Percentiles rank a stretch among this genome's conserved stretches.
Evolutionary conservation across 164 flowering plant species (phyloP).

Genomic region (Stephania yunnanensis): DNA sequence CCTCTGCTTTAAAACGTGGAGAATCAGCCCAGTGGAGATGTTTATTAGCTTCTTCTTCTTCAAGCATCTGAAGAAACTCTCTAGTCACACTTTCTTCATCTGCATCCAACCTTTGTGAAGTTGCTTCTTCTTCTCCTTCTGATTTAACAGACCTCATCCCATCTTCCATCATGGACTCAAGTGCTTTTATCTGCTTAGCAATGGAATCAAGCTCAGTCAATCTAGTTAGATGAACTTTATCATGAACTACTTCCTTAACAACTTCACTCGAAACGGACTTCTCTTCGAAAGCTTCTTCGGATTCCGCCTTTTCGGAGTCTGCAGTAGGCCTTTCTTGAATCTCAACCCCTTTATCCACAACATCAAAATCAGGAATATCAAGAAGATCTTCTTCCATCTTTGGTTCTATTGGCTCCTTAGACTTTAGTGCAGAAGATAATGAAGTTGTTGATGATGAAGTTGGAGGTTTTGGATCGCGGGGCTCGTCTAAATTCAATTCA

Average conservation of each 20-base stretch:
- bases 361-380: slow-evolving; percentile 75
- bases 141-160: slow-evolving; percentile 29
- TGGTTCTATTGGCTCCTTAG: slow-evolving; percentile 35
- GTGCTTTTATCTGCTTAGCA: slow-evolving; percentile 86
- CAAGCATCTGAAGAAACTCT: slow-evolving; percentile 89
- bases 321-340: slow-evolving; percentile 31
- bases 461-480: slow-evolving; percentile 32
- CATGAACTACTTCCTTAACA: slow-evolving; percentile 72
- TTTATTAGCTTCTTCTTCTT: slow-evolving; percentile 48
- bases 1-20: slow-evolving; percentile 26
- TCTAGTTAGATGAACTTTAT: slow-evolving; percentile 44
- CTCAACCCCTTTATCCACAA: slow-evolving; percentile 89
- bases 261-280: slow-evolving; percentile 54
- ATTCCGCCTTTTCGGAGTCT: slow-evolving; percentile 28
- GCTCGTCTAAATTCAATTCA: slow-evolving; percentile 79
- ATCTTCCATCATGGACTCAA: slow-evolving; percentile 64
- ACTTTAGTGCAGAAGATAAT: slow-evolving; percentile 26
- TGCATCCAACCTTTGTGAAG: slow-evolving; percentile 59
- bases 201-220: slow-evolving; percentile 75
- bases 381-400: slow-evolving; percentile 56
- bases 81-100: slow-evolving; percentile 85
- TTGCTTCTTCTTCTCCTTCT: slow-evolving; percentile 49
- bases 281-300: slow-evolving; percentile 32
- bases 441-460: slow-evolving; percentile 23
- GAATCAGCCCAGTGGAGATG: slow-evolving; percentile 19